phyloP scores from a whole-genome alignment of 306 rosid species.

The Hippophae tibetana region DNA sequence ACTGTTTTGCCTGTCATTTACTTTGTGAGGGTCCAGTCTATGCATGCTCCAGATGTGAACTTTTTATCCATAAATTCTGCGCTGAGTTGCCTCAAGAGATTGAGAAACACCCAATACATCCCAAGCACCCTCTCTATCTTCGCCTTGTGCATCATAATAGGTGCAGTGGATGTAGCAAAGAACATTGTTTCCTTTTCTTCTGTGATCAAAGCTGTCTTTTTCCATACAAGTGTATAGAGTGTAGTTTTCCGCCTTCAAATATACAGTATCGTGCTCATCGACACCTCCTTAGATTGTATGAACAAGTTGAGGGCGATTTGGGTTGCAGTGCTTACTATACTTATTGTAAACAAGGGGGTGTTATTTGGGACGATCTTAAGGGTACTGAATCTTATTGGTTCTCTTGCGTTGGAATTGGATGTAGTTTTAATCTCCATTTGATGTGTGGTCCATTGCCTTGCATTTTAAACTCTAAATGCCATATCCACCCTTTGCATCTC shows the following conservation, averaged over 20 bases:
- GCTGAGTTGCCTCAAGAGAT: neutral
- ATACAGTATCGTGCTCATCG: neutral
- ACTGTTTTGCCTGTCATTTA: neutral
- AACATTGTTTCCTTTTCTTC: too few relatives aligned
- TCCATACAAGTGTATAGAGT: too few relatives aligned
- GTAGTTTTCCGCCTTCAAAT: neutral
- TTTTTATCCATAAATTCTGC: neutral
- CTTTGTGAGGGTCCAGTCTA: neutral
- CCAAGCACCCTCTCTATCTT: neutral
- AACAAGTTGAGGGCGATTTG: neutral
- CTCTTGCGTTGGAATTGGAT: neutral
- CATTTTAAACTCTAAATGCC: neutral
- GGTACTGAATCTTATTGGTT: neutral
- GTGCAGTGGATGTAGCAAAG: neutral
- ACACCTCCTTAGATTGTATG: neutral
- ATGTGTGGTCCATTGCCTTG: slow-evolving; percentile 11
- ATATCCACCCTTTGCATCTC: slow-evolving; percentile 4
- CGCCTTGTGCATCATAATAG: neutral
- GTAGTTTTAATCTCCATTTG: slow-evolving; percentile 9
- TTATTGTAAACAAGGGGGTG: neutral
- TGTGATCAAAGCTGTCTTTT: too few relatives aligned
- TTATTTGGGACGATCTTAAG: neutral
- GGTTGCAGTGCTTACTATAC: neutral
- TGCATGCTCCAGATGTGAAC: neutral
- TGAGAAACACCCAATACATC: neutral